Conservation (phyloP, 2,329 filamentous ascomycete species). For the Helotiales sp. region DNA sequence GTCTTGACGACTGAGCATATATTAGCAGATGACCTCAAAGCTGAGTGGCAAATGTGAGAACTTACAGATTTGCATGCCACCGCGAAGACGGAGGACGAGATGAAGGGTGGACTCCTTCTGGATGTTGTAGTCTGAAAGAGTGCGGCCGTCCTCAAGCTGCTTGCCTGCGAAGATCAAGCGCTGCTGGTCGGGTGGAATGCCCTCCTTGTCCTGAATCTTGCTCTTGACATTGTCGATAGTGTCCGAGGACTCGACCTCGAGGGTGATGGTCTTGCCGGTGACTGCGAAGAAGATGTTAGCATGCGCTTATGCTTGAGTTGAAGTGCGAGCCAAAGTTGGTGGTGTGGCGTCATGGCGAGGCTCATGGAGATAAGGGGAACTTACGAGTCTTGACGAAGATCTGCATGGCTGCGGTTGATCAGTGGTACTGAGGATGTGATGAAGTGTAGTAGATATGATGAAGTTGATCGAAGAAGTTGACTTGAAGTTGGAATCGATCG, state of each 20-base stretch:
- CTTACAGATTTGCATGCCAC: slow-evolving; percentile 80
- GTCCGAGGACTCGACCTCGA: slow-evolving; percentile 99
- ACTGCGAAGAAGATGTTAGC: slow-evolving; percentile 65
- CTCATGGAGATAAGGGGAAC: slow-evolving; percentile 48
- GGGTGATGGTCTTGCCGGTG: slow-evolving; percentile 96
- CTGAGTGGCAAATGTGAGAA: slow-evolving; percentile 56
- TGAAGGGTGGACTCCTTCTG: slow-evolving; percentile 91
- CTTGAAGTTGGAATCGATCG: slow-evolving; percentile 12
- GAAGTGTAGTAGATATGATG: slow-evolving; percentile 19
- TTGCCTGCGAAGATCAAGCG: slow-evolving; percentile 96
- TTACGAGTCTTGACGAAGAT: slow-evolving; percentile 97
- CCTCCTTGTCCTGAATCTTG: slow-evolving; percentile 98
- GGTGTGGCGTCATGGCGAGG: slow-evolving; percentile 51
- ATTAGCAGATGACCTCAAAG: slow-evolving; percentile 49
- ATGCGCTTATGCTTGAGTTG: slow-evolving; percentile 60
- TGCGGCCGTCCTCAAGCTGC: slow-evolving; percentile 93
- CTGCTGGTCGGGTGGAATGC: slow-evolving; percentile 94
- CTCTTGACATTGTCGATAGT: slow-evolving; percentile 99
- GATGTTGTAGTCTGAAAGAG: slow-evolving; percentile 91
- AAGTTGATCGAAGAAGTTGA: slow-evolving; percentile 20
- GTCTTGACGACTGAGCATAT: slow-evolving; percentile 72
- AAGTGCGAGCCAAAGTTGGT: slow-evolving; percentile 54
- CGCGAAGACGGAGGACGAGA: slow-evolving; percentile 83
- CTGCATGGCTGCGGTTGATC: slow-evolving; percentile 67
- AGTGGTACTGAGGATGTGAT: slow-evolving; percentile 11